These are phyloP conservation scores for Paramecium sonneborni DNA, from an alignment of 73 alveolate species.

Conservation along the genomic window DNA sequence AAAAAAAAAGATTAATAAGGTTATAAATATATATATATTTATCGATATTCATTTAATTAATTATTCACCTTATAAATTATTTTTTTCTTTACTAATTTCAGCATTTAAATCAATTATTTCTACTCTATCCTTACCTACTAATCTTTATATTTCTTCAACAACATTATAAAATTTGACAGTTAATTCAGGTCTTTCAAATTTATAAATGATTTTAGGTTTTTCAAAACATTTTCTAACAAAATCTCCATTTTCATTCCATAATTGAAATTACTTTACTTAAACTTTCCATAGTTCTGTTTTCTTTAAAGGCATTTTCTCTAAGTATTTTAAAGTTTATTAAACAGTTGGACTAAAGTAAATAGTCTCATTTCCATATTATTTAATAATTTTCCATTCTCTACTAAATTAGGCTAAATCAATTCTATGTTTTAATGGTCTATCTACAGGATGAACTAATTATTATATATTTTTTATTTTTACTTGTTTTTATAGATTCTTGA, in stretches of 20 bases:
- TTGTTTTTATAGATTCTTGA: not conserved
- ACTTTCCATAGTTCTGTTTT: not conserved
- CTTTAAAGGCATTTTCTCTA: not conserved
- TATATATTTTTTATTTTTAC: not conserved
- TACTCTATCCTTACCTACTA: not conserved
- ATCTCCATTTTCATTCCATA: conserved; percentile 11
- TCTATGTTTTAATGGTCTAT: conserved; percentile 40
- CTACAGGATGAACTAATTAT: conserved; percentile 16
- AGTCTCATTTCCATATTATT: not conserved
- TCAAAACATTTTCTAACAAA: conserved; percentile 3
- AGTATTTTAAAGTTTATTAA: not conserved
- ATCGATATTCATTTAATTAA: not conserved
- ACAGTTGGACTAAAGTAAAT: not conserved
- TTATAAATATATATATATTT: not conserved
- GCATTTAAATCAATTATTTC: not conserved
- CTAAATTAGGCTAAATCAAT: not conserved
- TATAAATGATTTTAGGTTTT: not conserved
- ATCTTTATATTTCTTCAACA: not conserved
- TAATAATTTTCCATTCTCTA: conserved; percentile 35
- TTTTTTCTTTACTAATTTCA: not conserved
- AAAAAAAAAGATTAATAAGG: not conserved
- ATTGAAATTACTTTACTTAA: not conserved
- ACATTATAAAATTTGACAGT: conserved; percentile 27
- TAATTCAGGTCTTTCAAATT: conserved; percentile 49
- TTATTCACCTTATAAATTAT: not conserved